phyloP scores from a whole-genome alignment of 2,329 filamentous ascomycete genomes.

The Leptographium radiaticola region DNA sequence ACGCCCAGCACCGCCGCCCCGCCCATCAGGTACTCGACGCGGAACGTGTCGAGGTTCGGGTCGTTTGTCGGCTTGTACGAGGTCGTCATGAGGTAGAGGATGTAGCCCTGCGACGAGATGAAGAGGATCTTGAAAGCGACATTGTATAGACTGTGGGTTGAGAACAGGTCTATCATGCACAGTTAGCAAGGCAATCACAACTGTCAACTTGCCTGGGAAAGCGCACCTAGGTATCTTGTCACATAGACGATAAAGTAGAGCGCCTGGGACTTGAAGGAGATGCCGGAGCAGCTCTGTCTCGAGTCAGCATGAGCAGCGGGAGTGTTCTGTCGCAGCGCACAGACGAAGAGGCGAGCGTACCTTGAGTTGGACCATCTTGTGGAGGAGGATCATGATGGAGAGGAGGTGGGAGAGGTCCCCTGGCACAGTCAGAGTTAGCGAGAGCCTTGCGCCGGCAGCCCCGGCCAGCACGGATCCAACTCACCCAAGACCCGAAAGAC shows the following conservation, averaged over 20 bases:
- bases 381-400: constrained; percentile 86
- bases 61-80: constrained; percentile 97
- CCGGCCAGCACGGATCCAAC: not conserved
- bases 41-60: constrained; percentile 93
- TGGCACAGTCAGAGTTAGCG: constrained; percentile 21
- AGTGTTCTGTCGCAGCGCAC: not conserved
- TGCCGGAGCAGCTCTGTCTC: constrained; percentile 82
- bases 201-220: not conserved
- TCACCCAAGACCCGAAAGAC: constrained; percentile 44
- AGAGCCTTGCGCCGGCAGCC: not conserved
- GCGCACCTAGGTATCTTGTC: constrained; percentile 73
- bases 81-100: constrained; percentile 94
- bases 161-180: constrained; percentile 59
- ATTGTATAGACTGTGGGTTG: constrained; percentile 77
- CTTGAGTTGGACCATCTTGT: constrained; percentile 91
- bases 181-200: not conserved
- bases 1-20: constrained; percentile 68
- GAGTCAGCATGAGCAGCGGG: constrained; percentile 6
- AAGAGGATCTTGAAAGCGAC: constrained; percentile 93
- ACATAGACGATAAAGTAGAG: constrained; percentile 90
- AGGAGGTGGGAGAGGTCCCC: constrained; percentile 91
- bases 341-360: constrained; percentile 35
- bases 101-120: constrained; percentile 80
- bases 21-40: constrained; percentile 83
- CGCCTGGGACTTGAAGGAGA: constrained; percentile 97